These are phyloP conservation scores for Yarrowia galli DNA, from an alignment of 1,139 yeast genomes.

Conservation along the genomic window DNA sequence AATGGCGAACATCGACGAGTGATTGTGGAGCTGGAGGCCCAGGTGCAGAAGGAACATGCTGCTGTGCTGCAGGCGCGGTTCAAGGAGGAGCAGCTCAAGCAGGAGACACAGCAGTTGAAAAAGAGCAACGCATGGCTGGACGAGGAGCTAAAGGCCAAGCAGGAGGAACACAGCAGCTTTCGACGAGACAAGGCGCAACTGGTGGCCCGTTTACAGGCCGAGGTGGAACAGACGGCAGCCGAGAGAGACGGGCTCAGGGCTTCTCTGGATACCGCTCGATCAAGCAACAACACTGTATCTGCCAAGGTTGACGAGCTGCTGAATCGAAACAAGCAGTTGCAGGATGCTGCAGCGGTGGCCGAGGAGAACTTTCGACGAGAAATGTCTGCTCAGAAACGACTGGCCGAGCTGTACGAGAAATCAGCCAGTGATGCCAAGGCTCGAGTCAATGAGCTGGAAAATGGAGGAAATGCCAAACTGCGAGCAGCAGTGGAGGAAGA, in stretches of 20 bases:
- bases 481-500: constrained; percentile 48
- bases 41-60: constrained; percentile 51
- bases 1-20: constrained; percentile 57
- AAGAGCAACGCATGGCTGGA: constrained; percentile 54
- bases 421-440: constrained; percentile 50
- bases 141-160: constrained; percentile 50
- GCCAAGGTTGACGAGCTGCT: constrained; percentile 53
- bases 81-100: constrained; percentile 52
- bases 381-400: constrained; percentile 67
- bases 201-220: constrained; percentile 50
- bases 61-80: constrained; percentile 51
- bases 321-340: constrained; percentile 57
- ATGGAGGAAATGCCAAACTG: constrained; percentile 49
- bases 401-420: constrained; percentile 65
- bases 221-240: constrained; percentile 51
- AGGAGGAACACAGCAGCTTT: constrained; percentile 52
- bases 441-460: constrained; percentile 55
- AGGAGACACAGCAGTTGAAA: constrained; percentile 52
- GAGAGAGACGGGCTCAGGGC: constrained; percentile 51
- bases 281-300: constrained; percentile 52
- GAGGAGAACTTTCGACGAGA: constrained; percentile 69
- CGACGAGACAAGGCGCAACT: constrained; percentile 51
- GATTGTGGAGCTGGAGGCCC: constrained; percentile 53
- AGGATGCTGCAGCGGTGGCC: constrained; percentile 56
- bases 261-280: constrained; percentile 46